Evolutionary conservation across 73 alveolate species (phyloP), one percentile per base, ranked within the genome.

Genomic region (Tetrahymena borealis): DNA sequence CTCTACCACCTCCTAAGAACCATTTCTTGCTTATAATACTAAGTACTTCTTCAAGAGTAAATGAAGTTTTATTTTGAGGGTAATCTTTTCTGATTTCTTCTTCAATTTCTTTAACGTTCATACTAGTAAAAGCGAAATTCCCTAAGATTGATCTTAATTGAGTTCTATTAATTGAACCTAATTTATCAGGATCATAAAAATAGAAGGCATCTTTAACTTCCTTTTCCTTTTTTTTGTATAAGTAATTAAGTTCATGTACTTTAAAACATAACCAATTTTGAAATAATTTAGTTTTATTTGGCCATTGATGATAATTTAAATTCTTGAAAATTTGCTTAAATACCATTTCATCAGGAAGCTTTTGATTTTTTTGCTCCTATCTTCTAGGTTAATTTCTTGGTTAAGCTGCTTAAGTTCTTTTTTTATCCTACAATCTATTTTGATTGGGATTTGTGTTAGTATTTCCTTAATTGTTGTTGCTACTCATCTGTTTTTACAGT

Each of bases 331-430:
- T 40, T 12, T 37, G 36, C 35, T 10, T 35, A 15, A 13, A 32
- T 93, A 93, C 95, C 95, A 93, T 93, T n/a, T 93, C 95, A 39
- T 93, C 95, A 39, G 95, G 95, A 0, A 93, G 85, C 37, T 93
- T 93, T 16, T 85, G 18, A 11, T 42, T 31, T 35, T 91, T 60
- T 91, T 78, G 35, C 31, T 60, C 85, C 28, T 60, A 60, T 60
- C 85, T 60, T 60, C 85, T 60, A 0, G 85, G 85, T 60, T 60
- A 60, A 60, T 60, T 60, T 60, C 85, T 60, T 0, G 85, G 85
- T n/a, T 60, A 60, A 18, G 85, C 85, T 2, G 85, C 85, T 60
- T 60, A 28, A 20, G 85, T 60, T 60, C 85, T 60, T 60, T 60
- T 60, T 60, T 60, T 60, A 60, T 60, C 85, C 35, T 60, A 60